phyloP scores from a whole-genome alignment of 495 filamentous ascomycete species.

The Aspergillus nanangensis region DNA sequence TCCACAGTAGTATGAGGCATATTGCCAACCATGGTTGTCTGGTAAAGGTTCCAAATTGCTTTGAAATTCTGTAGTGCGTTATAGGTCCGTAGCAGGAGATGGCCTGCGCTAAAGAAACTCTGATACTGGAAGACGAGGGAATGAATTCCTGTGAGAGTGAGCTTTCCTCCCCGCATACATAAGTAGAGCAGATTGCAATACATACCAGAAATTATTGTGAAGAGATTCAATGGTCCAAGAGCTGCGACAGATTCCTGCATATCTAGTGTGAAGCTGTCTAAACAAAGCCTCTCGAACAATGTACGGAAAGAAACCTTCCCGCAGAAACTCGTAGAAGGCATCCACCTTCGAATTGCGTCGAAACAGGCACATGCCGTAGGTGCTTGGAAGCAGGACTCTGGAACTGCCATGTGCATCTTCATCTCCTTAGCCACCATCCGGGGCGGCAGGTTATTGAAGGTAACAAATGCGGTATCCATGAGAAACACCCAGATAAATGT shows the following conservation, averaged over 20 bases:
- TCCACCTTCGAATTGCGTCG: background rate
- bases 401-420: conserved; percentile 21
- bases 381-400: conserved; percentile 30
- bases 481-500: conserved; percentile 53
- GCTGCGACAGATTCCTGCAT: background rate
- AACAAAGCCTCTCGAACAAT: conserved; percentile 9
- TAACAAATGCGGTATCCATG: conserved; percentile 22
- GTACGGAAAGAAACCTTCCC: conserved; percentile 9
- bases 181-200: background rate
- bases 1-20: conserved; percentile 12
- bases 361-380: background rate
- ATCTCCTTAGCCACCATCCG: conserved; percentile 29
- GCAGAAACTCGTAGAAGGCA: background rate
- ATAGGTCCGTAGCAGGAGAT: conserved; percentile 9
- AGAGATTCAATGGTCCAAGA: conserved; percentile 17
- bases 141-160: conserved; percentile 4
- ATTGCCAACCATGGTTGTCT: background rate
- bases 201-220: conserved; percentile 13
- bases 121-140: conserved; percentile 22
- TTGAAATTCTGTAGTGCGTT: conserved; percentile 15
- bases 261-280: background rate
- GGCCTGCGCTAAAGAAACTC: conserved; percentile 12
- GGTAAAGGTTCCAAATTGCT: conserved; percentile 13
- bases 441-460: conserved; percentile 27
- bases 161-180: background rate